Conservation (phyloP, 257 asterid genomes). For the Galeopsis tetrahit region DNA sequence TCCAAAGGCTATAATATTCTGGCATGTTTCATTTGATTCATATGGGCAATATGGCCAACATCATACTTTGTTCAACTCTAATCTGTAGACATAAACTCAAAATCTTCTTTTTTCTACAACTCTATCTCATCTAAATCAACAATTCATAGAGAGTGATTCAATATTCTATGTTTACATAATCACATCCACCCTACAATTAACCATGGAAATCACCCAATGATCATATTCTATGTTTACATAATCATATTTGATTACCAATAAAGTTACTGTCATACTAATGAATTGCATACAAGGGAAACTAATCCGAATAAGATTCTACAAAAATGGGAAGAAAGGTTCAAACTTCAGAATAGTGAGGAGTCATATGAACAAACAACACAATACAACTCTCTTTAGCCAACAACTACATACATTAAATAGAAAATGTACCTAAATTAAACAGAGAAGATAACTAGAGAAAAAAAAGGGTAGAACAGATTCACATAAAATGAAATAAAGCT, state of each 20-base stretch:
- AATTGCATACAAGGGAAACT: background rate
- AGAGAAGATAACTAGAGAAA: background rate
- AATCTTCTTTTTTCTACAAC: background rate
- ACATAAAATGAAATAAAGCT: background rate
- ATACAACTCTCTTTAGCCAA: background rate
- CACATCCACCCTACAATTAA: background rate
- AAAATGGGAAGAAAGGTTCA: background rate
- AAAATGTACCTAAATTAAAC: background rate
- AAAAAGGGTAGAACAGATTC: background rate
- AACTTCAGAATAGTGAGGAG: background rate
- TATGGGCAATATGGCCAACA: background rate
- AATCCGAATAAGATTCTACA: background rate
- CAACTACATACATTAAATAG: background rate
- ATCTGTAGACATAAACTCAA: background rate
- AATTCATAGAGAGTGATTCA: background rate
- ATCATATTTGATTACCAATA: no score
- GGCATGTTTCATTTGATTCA: background rate
- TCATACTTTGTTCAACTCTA: background rate
- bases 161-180: background rate
- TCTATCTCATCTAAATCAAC: background rate
- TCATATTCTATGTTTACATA: no score
- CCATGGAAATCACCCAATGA: background rate
- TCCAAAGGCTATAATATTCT: background rate
- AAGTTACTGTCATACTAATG: background rate
- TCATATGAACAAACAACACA: background rate